These are phyloP conservation scores for Paramecium primaurelia DNA, from an alignment of 73 alveolate species.

Conservation along the genomic window DNA sequence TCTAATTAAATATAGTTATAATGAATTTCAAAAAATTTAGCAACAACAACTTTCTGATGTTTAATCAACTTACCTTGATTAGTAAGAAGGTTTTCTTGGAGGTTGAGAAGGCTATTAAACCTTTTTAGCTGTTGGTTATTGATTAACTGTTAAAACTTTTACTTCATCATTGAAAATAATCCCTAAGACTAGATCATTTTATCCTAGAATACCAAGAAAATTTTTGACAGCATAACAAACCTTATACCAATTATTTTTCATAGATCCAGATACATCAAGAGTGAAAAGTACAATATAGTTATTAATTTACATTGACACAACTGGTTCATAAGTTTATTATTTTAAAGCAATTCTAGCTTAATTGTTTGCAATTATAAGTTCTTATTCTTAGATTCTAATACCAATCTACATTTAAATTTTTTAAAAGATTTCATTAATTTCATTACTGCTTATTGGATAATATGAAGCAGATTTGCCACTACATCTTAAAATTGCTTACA, in stretches of 20 bases:
- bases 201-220: neutral
- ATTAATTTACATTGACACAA: neutral
- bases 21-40: neutral
- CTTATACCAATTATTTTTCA: neutral
- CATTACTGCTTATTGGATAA: neutral
- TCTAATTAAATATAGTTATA: neutral
- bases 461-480: neutral
- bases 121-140: neutral
- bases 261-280: conserved; percentile 25
- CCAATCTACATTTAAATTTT: neutral
- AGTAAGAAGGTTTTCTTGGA: neutral
- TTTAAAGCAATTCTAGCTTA: neutral
- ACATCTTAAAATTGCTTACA: neutral
- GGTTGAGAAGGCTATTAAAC: neutral
- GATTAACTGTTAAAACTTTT: neutral
- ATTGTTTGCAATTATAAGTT: neutral
- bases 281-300: neutral
- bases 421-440: neutral
- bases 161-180: neutral
- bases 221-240: neutral
- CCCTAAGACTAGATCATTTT: neutral
- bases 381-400: neutral
- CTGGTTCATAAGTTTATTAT: neutral
- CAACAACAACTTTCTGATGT: neutral
- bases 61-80: neutral